These are phyloP conservation scores for Dothideomycetes sp. DNA, from an alignment of 2,329 filamentous ascomycete species.

Conservation along the genomic window DNA sequence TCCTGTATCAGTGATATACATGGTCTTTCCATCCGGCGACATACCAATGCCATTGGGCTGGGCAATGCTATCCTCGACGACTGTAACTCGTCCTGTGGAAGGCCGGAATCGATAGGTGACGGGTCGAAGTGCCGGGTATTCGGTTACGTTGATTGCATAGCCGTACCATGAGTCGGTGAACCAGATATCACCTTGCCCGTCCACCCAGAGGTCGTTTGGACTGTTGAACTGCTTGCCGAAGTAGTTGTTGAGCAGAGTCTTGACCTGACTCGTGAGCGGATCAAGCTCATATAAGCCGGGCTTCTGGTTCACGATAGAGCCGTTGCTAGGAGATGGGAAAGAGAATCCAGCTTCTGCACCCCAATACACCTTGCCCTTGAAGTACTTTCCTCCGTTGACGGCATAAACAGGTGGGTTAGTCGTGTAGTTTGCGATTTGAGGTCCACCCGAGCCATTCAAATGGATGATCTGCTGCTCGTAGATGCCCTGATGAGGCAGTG, in stretches of 20 bases:
- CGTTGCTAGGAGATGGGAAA: slow-evolving; percentile 20
- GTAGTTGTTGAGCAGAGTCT: slow-evolving; percentile 37
- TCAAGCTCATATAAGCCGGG: slow-evolving; percentile 28
- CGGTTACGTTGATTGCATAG: slow-evolving; percentile 16
- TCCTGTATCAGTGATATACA: slow-evolving; percentile 39
- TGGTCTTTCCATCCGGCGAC: slow-evolving; percentile 33
- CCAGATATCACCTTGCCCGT: slow-evolving; percentile 38
- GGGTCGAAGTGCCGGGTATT: slow-evolving; percentile 19
- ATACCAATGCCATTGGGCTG: slow-evolving; percentile 41
- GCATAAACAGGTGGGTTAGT: slow-evolving; percentile 37
- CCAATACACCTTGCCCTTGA: slow-evolving; percentile 34
- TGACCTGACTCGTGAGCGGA: slow-evolving; percentile 37
- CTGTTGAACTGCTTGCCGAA: slow-evolving; percentile 39
- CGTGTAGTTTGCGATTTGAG: slow-evolving; percentile 30
- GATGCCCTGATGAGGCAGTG: slow-evolving; percentile 28
- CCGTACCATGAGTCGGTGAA: slow-evolving; percentile 37
- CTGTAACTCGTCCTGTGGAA: slow-evolving; percentile 30
- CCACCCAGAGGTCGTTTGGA: slow-evolving; percentile 33
- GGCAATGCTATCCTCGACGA: slow-evolving; percentile 34
- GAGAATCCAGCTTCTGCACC: slow-evolving; percentile 19
- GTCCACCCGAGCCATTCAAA: slow-evolving; percentile 37
- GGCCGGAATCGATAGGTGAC: slow-evolving; percentile 36
- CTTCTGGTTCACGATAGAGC: slow-evolving; percentile 28
- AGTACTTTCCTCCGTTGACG: slow-evolving; percentile 34
- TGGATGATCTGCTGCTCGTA: slow-evolving; percentile 30